Evolutionary conservation across 225 moss, liverwort and hornwort species (phyloP).

Genomic region (Polytrichum commune): DNA sequence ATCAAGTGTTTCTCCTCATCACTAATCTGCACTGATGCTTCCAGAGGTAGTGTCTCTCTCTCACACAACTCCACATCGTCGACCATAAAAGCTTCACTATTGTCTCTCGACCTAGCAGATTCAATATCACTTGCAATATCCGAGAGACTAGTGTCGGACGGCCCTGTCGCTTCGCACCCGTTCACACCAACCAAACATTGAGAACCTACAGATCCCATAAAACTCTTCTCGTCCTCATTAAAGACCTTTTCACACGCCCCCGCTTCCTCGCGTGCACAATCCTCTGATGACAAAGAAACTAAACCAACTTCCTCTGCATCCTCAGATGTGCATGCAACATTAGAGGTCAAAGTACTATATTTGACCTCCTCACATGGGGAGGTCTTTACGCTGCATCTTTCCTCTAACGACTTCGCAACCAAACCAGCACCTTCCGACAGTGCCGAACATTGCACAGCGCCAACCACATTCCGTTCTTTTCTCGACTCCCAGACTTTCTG

Average conservation of each 20-base stretch:
- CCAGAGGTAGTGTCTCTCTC: conserved; percentile 13
- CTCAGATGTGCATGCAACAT: conserved; percentile 16
- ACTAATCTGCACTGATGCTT: conserved; percentile 12
- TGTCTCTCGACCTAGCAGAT: neutral
- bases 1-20: conserved; percentile 18
- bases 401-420: conserved; percentile 24
- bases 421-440: conserved; percentile 12
- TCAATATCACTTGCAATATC: neutral
- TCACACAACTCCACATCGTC: conserved; percentile 11
- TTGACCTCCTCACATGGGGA: conserved; percentile 17
- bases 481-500: conserved; percentile 30
- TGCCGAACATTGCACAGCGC: conserved; percentile 1
- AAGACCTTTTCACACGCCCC: conserved; percentile 17
- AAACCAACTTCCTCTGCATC: conserved; percentile 12
- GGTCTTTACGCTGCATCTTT: conserved; percentile 26
- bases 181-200: conserved; percentile 13
- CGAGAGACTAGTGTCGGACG: too few relatives aligned
- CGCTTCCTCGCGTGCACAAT: conserved; percentile 17
- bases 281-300: conserved; percentile 21
- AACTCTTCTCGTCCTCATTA: conserved; percentile 27
- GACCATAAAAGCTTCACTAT: conserved; percentile 2
- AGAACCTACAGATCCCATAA: conserved; percentile 2
- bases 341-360: conserved; percentile 21
- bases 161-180: conserved; percentile 6
- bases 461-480: conserved; percentile 18